phyloP scores from a whole-genome alignment of 2,329 filamentous ascomycete species.

The Scedosporium minutisporum region DNA sequence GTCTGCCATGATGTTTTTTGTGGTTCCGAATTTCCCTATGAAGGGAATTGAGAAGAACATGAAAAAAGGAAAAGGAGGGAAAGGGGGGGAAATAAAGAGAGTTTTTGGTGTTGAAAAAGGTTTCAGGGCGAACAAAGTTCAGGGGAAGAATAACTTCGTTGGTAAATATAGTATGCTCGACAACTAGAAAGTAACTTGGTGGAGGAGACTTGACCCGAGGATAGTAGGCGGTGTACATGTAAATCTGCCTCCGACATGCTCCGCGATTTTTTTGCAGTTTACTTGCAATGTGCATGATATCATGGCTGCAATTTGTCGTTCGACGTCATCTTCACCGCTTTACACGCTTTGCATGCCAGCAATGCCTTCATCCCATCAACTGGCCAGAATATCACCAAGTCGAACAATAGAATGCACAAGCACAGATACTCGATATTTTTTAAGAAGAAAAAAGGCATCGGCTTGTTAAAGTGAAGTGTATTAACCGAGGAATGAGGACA shows the following conservation, averaged over 20 bases:
- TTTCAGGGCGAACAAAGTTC: background rate
- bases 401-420: background rate
- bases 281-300: background rate
- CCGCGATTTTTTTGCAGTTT: background rate
- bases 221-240: background rate
- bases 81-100: background rate
- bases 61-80: background rate
- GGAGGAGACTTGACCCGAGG: background rate
- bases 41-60: slow-evolving; percentile 1
- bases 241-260: background rate
- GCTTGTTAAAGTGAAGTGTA: too few species aligned
- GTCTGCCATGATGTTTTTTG: background rate
- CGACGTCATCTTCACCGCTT: slow-evolving; percentile 3
- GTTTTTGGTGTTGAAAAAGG: too few species aligned
- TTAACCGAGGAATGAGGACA: too few species aligned
- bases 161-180: too few species aligned
- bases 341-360: background rate
- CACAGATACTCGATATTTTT: background rate
- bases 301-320: background rate
- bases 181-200: background rate
- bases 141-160: background rate
- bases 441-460: too few species aligned
- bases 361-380: background rate
- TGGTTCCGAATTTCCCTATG: background rate
- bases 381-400: background rate